Percentiles rank a stretch among this genome's conserved stretches.
Conservation (phyloP, 1,139 yeast genomes). For the Debaryomyces udenii region DNA sequence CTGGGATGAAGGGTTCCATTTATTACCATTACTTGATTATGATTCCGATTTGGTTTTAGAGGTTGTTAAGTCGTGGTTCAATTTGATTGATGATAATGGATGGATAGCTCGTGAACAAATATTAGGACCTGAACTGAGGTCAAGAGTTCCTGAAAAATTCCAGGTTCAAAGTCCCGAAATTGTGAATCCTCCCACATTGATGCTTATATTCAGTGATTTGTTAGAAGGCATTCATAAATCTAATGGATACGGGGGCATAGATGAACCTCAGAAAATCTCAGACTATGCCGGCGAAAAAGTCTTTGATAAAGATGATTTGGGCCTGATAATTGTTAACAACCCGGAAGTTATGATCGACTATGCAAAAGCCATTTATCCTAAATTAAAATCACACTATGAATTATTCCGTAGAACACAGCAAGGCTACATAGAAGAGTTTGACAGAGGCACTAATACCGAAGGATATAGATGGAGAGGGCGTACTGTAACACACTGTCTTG, state of each 20-base stretch:
- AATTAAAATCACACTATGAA: constrained; percentile 73
- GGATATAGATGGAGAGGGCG: constrained; percentile 95
- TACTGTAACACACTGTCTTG: constrained; percentile 79
- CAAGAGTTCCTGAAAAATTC: constrained; percentile 86
- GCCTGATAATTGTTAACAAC: constrained; percentile 57
- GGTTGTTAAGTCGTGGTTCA: constrained; percentile 85
- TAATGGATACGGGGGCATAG: constrained; percentile 24
- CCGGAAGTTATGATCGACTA: constrained; percentile 66
- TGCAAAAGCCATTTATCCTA: constrained; percentile 72
- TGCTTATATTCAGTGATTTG: constrained; percentile 75
- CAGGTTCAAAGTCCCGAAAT: constrained; percentile 84
- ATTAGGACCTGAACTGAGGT: constrained; percentile 86
- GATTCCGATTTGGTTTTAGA: constrained; percentile 86
- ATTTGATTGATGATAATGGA: constrained; percentile 82
- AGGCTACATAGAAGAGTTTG: constrained; percentile 76
- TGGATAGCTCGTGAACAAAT: constrained; percentile 98
- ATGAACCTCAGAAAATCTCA: constrained; percentile 26
- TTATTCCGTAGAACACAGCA: constrained; percentile 84
- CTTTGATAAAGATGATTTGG: constrained; percentile 29
- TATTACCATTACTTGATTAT: constrained; percentile 77
- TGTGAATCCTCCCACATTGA: constrained; percentile 95
- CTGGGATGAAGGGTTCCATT: constrained; percentile 99
- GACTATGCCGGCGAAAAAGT: constrained; percentile 14
- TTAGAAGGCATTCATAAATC: constrained; percentile 44
- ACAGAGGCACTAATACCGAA: constrained; percentile 60